Evolutionary conservation across 345 rosid species (phyloP), one percentile per base, ranked within the genome.

Genomic region (Hibiscus trionum): DNA sequence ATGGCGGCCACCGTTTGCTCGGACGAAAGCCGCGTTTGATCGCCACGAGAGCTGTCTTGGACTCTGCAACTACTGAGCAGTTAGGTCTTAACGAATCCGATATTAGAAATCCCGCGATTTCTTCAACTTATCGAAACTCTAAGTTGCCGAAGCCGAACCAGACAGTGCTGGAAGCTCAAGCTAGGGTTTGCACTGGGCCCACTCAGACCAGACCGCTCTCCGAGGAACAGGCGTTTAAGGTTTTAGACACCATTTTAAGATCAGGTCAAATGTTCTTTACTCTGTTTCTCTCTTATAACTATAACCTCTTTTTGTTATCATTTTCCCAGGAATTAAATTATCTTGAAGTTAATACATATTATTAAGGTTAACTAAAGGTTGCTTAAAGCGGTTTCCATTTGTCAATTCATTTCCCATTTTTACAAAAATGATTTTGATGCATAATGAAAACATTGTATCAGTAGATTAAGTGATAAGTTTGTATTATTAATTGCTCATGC

Each of bases 171-270:
- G 98, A 94, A 12, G 98, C 98, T 57, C 98, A 91, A 78, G 87
- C 93, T 81, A 91, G 89, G 91, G 96, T 94, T 83, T 94, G 97
- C 73, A 94, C 97, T 0, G 98, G 98, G 11, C 98, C 97, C n/a
- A 87, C 91, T 3, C 97, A 88, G 84, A 94, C 97, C 73, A 86
- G 67, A 70, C 93, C 97, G 26, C 87, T 94, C 2, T 82, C 46
- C 24, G 93, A 88, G 73, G 89, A 88, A 5, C 97, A 91, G 63
- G 95, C 66, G 53, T 44, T 65, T 65, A 65, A 65, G 69, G 69
- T 65, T 44, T 44, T 65, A n/a, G 69, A 65, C 69, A 65, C 69
- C 35, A 65, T 93, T 27, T 73, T 93, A 62, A 24, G 56, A n/a
- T 37, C 37, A 69, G 71, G 71, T 50, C 59, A 29, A 21, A 11